Evolutionary conservation across 148 eudicot genomes (phyloP).

Genomic region (Cornus kousa): DNA sequence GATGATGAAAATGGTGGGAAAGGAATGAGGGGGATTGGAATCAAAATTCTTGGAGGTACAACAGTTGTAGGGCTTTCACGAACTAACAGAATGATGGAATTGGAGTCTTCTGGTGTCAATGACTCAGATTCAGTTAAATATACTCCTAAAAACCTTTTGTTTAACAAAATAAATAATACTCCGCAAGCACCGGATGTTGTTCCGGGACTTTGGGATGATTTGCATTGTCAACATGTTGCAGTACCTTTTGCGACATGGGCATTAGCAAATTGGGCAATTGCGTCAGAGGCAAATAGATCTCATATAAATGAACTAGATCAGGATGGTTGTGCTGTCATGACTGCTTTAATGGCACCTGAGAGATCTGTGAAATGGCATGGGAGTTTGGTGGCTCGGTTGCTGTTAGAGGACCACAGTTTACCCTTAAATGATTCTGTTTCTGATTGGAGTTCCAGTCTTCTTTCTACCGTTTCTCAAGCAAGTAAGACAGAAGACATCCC

Average conservation of each 20-base stretch:
- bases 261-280: constrained; percentile 95
- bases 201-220: constrained; percentile 99
- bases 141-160: constrained; percentile 28
- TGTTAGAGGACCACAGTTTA: constrained; percentile 70
- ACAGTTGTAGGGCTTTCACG: constrained; percentile 78
- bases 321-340: constrained; percentile 88
- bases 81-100: constrained; percentile 38
- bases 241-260: constrained; percentile 99
- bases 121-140: constrained; percentile 22
- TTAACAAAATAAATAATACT: constrained; percentile 47
- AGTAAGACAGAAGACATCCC: constrained; percentile 76
- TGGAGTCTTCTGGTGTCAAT: constrained; percentile 32
- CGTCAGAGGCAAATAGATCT: constrained; percentile 74
- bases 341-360: constrained; percentile 89
- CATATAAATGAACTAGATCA: constrained; percentile 91
- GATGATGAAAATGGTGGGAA: constrained; percentile 66
- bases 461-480: constrained; percentile 83
- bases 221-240: constrained; percentile 94
- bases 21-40: constrained; percentile 90
- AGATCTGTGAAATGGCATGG: constrained; percentile 99
- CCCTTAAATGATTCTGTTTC: constrained; percentile 73
- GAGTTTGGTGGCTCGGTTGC: constrained; percentile 85
- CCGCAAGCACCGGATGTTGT: constrained; percentile 57
- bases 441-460: constrained; percentile 89
- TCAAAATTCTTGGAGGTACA: constrained; percentile 91